A percentile compares a stretch with the other conserved stretches of the same genome.
phyloP scores from a whole-genome alignment of 1,139 yeast genomes.

The Maudiozyma humilis region DNA sequence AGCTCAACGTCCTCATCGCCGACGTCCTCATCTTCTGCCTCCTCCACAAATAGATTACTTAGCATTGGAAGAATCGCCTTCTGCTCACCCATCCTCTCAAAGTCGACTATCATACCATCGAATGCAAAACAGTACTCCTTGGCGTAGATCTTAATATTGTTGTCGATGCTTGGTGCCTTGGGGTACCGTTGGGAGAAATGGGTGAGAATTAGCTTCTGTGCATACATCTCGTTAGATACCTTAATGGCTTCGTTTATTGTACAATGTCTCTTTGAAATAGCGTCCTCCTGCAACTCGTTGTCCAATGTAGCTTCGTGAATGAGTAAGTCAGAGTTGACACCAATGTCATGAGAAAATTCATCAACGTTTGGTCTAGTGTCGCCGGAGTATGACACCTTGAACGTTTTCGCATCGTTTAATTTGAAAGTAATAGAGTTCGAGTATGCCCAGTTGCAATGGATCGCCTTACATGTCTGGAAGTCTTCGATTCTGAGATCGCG shows the following conservation, averaged over 20 bases:
- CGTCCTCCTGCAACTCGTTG: constrained; percentile 72
- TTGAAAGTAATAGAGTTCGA: constrained; percentile 52
- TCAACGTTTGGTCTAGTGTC: constrained; percentile 78
- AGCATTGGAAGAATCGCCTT: constrained; percentile 22
- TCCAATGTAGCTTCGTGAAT: constrained; percentile 93
- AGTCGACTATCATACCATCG: constrained; percentile 50
- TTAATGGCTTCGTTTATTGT: constrained; percentile 81
- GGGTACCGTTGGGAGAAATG: constrained; percentile 92
- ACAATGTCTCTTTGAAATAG: constrained; percentile 75
- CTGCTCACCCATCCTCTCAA: constrained; percentile 38
- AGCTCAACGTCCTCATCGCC: no score
- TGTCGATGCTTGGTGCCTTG: constrained; percentile 41
- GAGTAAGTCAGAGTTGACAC: constrained; percentile 61
- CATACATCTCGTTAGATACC: constrained; percentile 63
- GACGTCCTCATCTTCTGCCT: constrained; percentile 18
- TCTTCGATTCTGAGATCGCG: constrained; percentile 28
- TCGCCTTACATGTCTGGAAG: constrained; percentile 62
- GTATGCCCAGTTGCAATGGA: constrained; percentile 81
- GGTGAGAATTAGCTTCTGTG: constrained; percentile 64
- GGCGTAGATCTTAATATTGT: constrained; percentile 26
- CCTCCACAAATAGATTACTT: constrained; percentile 28
- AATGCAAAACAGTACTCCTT: constrained; percentile 44
- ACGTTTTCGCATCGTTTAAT: constrained; percentile 28
- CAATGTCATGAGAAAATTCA: constrained; percentile 52
- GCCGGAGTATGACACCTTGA: constrained; percentile 83